phyloP scores from a whole-genome alignment of 345 rosid genomes.

The Cardamine resedifolia region DNA sequence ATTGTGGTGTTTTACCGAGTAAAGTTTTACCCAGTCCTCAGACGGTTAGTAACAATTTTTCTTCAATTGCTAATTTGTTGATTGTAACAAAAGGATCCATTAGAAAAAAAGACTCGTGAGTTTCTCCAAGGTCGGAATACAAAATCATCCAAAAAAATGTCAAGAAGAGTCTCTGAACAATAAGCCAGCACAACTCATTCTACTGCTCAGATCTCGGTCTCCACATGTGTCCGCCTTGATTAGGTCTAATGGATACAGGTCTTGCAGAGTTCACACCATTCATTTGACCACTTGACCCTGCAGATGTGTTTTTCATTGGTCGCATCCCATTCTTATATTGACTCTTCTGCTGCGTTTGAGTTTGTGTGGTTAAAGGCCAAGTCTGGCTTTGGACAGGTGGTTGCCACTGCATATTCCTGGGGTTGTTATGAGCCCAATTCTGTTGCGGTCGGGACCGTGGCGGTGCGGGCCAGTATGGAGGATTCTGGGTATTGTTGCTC shows the following conservation, averaged over 20 bases:
- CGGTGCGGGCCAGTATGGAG: slow-evolving; percentile 25
- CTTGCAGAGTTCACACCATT: slow-evolving; percentile 11
- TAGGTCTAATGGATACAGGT: slow-evolving; percentile 21
- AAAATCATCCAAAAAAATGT: slow-evolving; percentile 21
- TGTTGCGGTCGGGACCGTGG: slow-evolving; percentile 30
- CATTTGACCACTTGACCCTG: slow-evolving; percentile 32
- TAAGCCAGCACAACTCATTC: slow-evolving; percentile 18
- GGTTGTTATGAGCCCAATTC: slow-evolving; percentile 32
- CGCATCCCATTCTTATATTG: slow-evolving; percentile 19
- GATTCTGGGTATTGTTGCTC: slow-evolving; percentile 14
- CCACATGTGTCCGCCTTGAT: slow-evolving; percentile 46
- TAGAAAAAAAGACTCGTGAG: not conserved
- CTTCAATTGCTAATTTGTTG: slow-evolving; percentile 16
- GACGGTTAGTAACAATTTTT: not conserved
- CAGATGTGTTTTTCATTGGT: slow-evolving; percentile 3
- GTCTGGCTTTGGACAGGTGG: slow-evolving; percentile 24
- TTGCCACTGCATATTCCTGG: slow-evolving; percentile 23
- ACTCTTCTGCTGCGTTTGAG: slow-evolving; percentile 33
- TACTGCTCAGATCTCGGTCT: slow-evolving; percentile 45
- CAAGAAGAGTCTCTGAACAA: not conserved
- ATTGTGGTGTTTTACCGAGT: slow-evolving; percentile 26
- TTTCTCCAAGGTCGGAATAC: not conserved
- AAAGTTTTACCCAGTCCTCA: slow-evolving; percentile 1
- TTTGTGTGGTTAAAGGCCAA: slow-evolving; percentile 16
- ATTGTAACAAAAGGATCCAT: slow-evolving; percentile 11